Percentiles rank a stretch among this genome's conserved stretches.
These are phyloP conservation scores for Domatiomyces globalis DNA, from an alignment of 2,329 filamentous ascomycete species.

Conservation along the genomic window DNA sequence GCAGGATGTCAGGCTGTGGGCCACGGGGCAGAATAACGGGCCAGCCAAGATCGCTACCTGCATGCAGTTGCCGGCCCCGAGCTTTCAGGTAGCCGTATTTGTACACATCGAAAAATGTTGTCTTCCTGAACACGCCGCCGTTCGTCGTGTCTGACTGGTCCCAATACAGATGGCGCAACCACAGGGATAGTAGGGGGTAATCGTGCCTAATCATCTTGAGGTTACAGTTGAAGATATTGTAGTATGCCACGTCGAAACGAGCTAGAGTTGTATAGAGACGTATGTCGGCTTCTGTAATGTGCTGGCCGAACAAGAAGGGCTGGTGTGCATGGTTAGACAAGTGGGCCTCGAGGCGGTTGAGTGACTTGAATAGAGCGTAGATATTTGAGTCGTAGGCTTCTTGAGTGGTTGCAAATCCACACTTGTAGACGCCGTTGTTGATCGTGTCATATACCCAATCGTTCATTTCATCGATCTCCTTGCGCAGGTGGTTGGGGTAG, in stretches of 20 bases:
- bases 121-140: constrained; percentile 30
- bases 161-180: constrained; percentile 35
- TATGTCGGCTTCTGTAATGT: constrained; percentile 65
- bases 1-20: constrained; percentile 13
- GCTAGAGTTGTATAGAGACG: constrained; percentile 54
- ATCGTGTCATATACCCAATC: constrained; percentile 56
- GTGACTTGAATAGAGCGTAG: constrained; percentile 51
- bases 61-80: constrained; percentile 7
- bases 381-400: constrained; percentile 63
- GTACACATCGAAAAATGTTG: constrained; percentile 28
- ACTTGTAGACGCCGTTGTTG: constrained; percentile 44
- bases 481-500: constrained; percentile 48
- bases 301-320: constrained; percentile 59
- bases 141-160: constrained; percentile 29
- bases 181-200: constrained; percentile 36
- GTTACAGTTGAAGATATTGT: constrained; percentile 68
- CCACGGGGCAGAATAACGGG: constrained; percentile 12
- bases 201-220: constrained; percentile 49
- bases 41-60: constrained; percentile 6
- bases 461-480: constrained; percentile 58
- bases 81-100: constrained; percentile 16
- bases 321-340: constrained; percentile 36
- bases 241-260: constrained; percentile 58
- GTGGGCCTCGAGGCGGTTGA: constrained; percentile 60
- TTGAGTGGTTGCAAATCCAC: constrained; percentile 65